These are phyloP conservation scores for Phoma sp. DNA, from an alignment of 2,329 filamentous ascomycete genomes.

Conservation along the genomic window DNA sequence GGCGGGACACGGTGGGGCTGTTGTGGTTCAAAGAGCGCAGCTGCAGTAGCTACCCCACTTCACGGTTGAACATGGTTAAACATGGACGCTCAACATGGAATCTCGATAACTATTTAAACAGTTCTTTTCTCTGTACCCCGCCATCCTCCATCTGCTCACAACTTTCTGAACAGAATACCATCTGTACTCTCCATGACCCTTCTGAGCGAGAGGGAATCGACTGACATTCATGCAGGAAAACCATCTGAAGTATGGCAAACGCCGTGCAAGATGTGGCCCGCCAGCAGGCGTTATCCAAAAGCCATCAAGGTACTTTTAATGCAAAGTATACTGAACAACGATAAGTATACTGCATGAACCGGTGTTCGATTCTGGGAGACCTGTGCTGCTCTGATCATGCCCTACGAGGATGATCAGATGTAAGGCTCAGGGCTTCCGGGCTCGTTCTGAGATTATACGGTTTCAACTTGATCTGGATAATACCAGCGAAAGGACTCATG, in stretches of 20 bases:
- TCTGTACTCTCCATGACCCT: slow-evolving; percentile 26
- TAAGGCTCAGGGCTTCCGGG: slow-evolving; percentile 21
- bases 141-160: not conserved
- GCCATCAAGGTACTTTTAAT: slow-evolving; percentile 47
- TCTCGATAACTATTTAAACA: slow-evolving; percentile 29
- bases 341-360: slow-evolving; percentile 52
- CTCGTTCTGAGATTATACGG: slow-evolving; percentile 87
- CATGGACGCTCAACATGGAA: slow-evolving; percentile 8
- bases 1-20: slow-evolving; percentile 4
- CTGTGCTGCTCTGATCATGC: slow-evolving; percentile 3
- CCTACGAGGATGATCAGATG: slow-evolving; percentile 3
- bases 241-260: slow-evolving; percentile 38
- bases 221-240: slow-evolving; percentile 32
- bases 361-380: slow-evolving; percentile 45
- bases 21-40: not conserved
- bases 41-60: slow-evolving; percentile 36
- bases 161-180: slow-evolving; percentile 1
- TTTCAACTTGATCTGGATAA: slow-evolving; percentile 98
- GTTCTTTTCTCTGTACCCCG: slow-evolving; percentile 1
- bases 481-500: slow-evolving; percentile 99
- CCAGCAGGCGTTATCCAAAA: slow-evolving; percentile 44
- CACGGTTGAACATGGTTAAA: slow-evolving; percentile 31
- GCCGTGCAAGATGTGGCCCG: slow-evolving; percentile 39
- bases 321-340: slow-evolving; percentile 43
- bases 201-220: slow-evolving; percentile 7